Base-by-base conservation (phyloP, 1,284 basidiomycete species). In the Microbotryomycetes sp. region DNA sequence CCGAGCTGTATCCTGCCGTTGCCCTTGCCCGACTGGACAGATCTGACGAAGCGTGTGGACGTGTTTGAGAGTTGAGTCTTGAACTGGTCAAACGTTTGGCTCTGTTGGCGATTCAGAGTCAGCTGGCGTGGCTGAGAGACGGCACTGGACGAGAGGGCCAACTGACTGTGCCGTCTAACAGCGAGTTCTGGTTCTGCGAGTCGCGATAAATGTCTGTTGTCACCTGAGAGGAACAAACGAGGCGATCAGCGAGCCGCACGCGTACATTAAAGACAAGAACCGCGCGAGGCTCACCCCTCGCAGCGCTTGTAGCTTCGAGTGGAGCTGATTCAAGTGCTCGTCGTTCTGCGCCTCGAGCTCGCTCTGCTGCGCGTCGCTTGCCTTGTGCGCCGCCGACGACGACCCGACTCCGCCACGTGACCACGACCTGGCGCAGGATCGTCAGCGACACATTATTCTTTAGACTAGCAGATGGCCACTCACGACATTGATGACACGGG, bases 201-300 rank as follows among this genome's bases (percentile, higher is more conserved):
- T 72, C 70, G 35, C 63, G 57, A 52, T 72, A 70, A 23, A 72
- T 72, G 54, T 72, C 70, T 24, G 52, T 66, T 51, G 70, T 72
- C 45, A 72, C 69, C 70, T 72, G 61, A 29, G 29, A 5, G 21
- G 4, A 29, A 30, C 16, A 26, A 57, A 16, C 5, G 26, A 26
- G 47, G 29, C 26, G 45, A 52, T 28, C 31, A 29, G 16, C 49
- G 18, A 27, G 30, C n/a, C 5, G 3, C 26, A 35, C 47, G 16
- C 3, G 21, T 11, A 9, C 27, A 23, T 23, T 9, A 50, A 9
- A 50, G 27, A n/a, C n/a, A 21, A 2, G 4, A 56, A n/a, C 35
- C n/a, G n/a, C 6, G 2, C 2, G 3, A 1, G 13, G 51, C 66
- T 28, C 13, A 65, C 66, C 30, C 64, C 66, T 4, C 68, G 66